Evolutionary conservation across 345 rosid species (phyloP).

Genomic region (Bruguiera sexangula): DNA sequence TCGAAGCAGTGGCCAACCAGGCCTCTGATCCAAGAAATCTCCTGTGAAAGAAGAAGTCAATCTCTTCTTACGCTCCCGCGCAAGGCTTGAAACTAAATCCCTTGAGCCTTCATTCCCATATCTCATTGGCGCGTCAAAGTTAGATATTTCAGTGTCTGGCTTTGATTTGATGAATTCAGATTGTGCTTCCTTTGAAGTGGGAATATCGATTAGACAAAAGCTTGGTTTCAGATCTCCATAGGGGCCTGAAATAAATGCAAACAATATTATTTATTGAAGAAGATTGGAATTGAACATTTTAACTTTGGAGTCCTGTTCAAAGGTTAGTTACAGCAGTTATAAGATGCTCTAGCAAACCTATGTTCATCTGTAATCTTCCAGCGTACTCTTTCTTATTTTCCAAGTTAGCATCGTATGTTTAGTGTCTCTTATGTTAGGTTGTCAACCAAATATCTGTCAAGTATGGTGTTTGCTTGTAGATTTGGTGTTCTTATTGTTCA

Average conservation of each 20-base stretch:
- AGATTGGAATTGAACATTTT: too few species aligned
- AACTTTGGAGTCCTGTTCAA: too few species aligned
- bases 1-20: constrained; percentile 88
- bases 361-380: too few species aligned
- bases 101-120: constrained; percentile 23
- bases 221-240: constrained; percentile 47
- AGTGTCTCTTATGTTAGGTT: too few species aligned
- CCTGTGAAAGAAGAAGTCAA: constrained; percentile 39
- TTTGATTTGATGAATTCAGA: constrained; percentile 53
- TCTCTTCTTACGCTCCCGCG: constrained; percentile 27
- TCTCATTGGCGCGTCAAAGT: constrained; percentile 26
- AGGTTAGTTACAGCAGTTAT: too few species aligned
- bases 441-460: too few species aligned
- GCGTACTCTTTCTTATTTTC: too few species aligned
- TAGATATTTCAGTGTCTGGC: constrained; percentile 34
- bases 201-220: constrained; percentile 25
- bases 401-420: too few species aligned
- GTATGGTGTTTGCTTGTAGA: too few species aligned
- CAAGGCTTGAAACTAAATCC: constrained; percentile 18
- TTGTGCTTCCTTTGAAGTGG: constrained; percentile 27
- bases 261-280: constrained; percentile 2
- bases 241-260: constrained; percentile 40
- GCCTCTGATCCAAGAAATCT: constrained; percentile 50
- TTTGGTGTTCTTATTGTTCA: too few species aligned
- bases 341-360: too few species aligned